Conservation (phyloP, 441 rosid genomes). For the Gossypium schwendimanii region DNA sequence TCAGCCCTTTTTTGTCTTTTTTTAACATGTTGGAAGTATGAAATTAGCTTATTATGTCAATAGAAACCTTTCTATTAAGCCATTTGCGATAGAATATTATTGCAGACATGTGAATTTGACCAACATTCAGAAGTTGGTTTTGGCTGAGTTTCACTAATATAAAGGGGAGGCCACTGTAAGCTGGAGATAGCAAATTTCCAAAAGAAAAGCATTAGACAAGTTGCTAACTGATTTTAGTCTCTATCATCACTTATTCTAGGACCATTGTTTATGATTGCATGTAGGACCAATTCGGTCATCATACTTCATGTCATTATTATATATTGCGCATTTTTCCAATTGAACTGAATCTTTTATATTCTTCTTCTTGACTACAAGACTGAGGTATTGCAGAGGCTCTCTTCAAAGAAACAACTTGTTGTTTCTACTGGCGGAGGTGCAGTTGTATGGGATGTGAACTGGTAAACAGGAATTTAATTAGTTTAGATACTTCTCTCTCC, state of each 20-base stretch:
- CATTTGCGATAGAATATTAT: not conserved
- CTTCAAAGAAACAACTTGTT: slow-evolving; percentile 49
- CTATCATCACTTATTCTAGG: not conserved
- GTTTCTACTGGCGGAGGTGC: slow-evolving; percentile 97
- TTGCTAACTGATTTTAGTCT: not conserved
- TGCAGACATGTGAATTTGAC: not conserved
- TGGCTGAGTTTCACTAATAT: not conserved
- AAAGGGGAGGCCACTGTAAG: not conserved
- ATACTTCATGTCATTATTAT: not conserved
- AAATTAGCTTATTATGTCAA: not conserved
- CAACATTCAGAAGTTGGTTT: not conserved
- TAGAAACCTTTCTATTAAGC: not conserved
- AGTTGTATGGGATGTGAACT: slow-evolving; percentile 58
- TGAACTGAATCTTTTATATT: not conserved
- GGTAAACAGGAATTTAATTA: slow-evolving; percentile 31
- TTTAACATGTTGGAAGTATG: not conserved
- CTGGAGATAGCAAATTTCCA: not conserved
- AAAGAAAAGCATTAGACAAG: not conserved
- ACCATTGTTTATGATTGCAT: not conserved
- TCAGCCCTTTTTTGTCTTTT: not conserved
- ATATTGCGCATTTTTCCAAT: not conserved
- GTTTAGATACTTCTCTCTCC: not conserved
- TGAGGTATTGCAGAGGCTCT: slow-evolving; percentile 45
- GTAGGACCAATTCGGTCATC: not conserved
- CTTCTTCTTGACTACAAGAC: slow-evolving; percentile 40